phyloP scores from a whole-genome alignment of 2,329 filamentous ascomycete genomes.

The Pseudogymnoascus sp. region DNA sequence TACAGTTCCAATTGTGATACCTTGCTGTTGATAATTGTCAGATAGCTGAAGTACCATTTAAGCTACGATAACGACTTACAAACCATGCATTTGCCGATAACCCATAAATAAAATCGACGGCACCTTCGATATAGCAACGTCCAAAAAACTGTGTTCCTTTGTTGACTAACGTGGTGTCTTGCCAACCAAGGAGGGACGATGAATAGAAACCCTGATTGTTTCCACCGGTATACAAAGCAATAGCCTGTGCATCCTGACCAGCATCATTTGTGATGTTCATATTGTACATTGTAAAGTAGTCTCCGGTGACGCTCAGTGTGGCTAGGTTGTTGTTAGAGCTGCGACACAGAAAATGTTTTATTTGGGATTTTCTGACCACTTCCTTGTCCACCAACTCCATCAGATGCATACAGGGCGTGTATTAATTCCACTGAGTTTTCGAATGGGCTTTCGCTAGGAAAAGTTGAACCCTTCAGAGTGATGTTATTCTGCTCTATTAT shows the following conservation, averaged over 20 bases:
- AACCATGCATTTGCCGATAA: constrained; percentile 41
- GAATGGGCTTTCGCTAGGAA: constrained; percentile 31
- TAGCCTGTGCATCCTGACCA: constrained; percentile 34
- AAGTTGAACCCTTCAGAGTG: constrained; percentile 42
- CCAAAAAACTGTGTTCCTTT: constrained; percentile 47
- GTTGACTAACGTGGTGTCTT: constrained; percentile 45
- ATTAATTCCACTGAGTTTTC: constrained; percentile 41
- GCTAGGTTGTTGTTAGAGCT: constrained; percentile 7
- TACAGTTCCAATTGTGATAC: constrained; percentile 34
- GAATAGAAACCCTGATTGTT: constrained; percentile 47
- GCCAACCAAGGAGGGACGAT: constrained; percentile 44
- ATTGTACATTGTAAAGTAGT: constrained; percentile 44
- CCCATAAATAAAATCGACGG: constrained; percentile 52
- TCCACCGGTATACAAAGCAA: constrained; percentile 41
- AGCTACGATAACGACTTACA: neutral
- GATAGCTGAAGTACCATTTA: neutral
- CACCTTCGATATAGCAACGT: constrained; percentile 47
- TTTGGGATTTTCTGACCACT: neutral
- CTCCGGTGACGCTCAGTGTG: neutral
- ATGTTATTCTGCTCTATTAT: constrained; percentile 38
- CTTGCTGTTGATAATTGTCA: constrained; percentile 23
- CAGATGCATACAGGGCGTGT: constrained; percentile 30
- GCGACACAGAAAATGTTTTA: neutral
- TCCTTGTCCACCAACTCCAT: constrained; percentile 31
- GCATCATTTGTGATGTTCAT: constrained; percentile 44